phyloP scores from a whole-genome alignment of 2,329 filamentous ascomycete species.

The Cordyceps cateniannulata region DNA sequence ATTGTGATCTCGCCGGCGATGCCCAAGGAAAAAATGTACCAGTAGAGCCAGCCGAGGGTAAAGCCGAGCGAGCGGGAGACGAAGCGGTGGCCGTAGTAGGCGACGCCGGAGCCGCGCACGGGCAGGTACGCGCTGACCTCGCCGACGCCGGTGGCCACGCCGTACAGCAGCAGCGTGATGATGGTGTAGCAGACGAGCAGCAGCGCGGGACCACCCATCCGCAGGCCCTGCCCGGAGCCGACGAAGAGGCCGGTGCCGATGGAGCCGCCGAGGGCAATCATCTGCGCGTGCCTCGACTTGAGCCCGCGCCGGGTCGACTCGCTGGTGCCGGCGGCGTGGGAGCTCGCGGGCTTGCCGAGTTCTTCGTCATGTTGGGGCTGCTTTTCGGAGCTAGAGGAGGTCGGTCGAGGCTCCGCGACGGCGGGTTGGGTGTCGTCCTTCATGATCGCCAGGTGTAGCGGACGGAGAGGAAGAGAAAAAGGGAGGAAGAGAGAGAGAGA shows the following conservation, averaged over 20 bases:
- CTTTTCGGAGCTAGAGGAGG: background rate
- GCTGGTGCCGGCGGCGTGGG: background rate
- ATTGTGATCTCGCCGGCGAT: conserved; percentile 17
- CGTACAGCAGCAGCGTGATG: conserved; percentile 48
- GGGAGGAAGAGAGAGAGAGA: background rate
- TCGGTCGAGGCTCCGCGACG: background rate
- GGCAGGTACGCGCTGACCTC: conserved; percentile 26
- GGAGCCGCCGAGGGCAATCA: conserved; percentile 33
- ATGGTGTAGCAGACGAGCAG: conserved; percentile 40
- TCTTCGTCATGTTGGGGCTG: background rate
- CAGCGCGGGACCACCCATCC: conserved; percentile 30
- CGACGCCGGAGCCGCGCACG: conserved; percentile 17
- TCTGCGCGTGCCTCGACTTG: conserved; percentile 43
- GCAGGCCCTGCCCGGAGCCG: conserved; percentile 47
- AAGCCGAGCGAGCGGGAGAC: conserved; percentile 27
- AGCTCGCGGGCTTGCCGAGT: background rate
- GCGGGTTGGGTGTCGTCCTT: background rate
- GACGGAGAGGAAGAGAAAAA: background rate
- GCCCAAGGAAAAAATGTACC: conserved; percentile 27
- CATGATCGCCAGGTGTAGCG: background rate
- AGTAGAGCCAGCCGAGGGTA: conserved; percentile 36
- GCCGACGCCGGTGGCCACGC: conserved; percentile 40
- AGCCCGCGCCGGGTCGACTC: conserved; percentile 12
- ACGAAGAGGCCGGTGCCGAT: conserved; percentile 32
- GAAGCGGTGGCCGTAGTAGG: conserved; percentile 21